Evolutionary conservation across 208 protist genomes (phyloP).

Genomic region (Leishmania arabica): DNA sequence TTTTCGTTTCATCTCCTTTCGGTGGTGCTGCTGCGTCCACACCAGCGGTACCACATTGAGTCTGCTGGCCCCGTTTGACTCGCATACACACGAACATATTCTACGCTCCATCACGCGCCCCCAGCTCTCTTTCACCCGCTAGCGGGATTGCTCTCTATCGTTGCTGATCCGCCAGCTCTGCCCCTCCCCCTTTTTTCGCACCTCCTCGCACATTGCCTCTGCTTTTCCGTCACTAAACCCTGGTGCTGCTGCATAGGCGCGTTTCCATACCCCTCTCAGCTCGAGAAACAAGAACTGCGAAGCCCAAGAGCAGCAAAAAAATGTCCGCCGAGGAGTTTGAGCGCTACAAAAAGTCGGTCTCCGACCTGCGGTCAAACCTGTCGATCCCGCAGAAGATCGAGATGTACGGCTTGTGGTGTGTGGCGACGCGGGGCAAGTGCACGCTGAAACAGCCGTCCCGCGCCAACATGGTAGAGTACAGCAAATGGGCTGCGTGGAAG

Average conservation of each 20-base stretch:
- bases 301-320: not conserved
- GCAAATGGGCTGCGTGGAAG: conserved; percentile 86
- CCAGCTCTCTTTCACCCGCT: not conserved
- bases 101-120: not conserved
- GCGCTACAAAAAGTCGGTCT: conserved; percentile 43
- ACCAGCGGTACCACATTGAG: not conserved
- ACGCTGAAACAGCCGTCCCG: conserved; percentile 58
- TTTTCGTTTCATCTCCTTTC: not conserved
- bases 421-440: conserved; percentile 68
- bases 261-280: not conserved
- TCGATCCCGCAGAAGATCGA: conserved; percentile 72
- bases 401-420: conserved; percentile 89
- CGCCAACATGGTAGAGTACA: conserved; percentile 57
- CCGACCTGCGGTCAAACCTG: conserved; percentile 48
- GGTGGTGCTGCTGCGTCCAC: not conserved
- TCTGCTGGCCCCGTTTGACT: not conserved
- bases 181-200: not conserved
- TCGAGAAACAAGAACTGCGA: not conserved
- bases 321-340: conserved; percentile 51
- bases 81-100: not conserved
- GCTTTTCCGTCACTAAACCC: not conserved
- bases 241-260: not conserved
- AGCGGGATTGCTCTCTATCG: not conserved
- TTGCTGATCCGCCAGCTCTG: not conserved
- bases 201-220: not conserved